These are phyloP conservation scores for Herpetospermum pedunculosum DNA, from an alignment of 306 rosid genomes.

Conservation along the genomic window DNA sequence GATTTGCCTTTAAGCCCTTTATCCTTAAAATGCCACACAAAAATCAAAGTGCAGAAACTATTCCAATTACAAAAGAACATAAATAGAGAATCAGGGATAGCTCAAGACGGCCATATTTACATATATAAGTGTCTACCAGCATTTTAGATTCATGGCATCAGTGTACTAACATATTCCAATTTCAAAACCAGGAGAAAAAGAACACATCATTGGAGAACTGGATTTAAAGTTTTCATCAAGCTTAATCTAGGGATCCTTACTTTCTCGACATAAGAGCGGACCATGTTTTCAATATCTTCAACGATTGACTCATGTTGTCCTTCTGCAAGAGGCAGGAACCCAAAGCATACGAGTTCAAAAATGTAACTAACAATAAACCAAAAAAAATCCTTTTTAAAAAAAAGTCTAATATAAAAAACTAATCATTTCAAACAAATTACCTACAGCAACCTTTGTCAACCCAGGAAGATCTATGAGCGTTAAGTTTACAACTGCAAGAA, in stretches of 20 bases:
- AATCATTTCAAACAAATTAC: slow-evolving; percentile 29
- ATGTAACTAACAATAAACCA: background rate
- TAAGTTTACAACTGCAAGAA: slow-evolving; percentile 86
- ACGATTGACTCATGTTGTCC: slow-evolving; percentile 86
- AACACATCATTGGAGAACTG: background rate
- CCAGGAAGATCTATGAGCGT: slow-evolving; percentile 98
- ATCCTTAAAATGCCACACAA: background rate
- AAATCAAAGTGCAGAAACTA: background rate
- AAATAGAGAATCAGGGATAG: background rate
- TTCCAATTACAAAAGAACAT: background rate
- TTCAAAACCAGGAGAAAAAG: background rate
- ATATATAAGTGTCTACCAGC: background rate
- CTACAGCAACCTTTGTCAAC: slow-evolving; percentile 98
- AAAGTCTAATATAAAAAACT: background rate
- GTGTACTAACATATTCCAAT: background rate
- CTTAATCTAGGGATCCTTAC: slow-evolving; percentile 25
- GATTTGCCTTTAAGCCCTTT: background rate
- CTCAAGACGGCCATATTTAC: background rate
- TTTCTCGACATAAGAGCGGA: slow-evolving; percentile 91
- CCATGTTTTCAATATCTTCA: slow-evolving; percentile 97
- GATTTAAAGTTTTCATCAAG: background rate
- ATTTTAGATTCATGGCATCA: background rate
- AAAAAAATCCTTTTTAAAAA: background rate
- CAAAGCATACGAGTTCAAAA: background rate
- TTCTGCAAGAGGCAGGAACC: slow-evolving; percentile 43